Conservation (phyloP, 805 yeast genomes). For the Metschnikowia anglica region DNA sequence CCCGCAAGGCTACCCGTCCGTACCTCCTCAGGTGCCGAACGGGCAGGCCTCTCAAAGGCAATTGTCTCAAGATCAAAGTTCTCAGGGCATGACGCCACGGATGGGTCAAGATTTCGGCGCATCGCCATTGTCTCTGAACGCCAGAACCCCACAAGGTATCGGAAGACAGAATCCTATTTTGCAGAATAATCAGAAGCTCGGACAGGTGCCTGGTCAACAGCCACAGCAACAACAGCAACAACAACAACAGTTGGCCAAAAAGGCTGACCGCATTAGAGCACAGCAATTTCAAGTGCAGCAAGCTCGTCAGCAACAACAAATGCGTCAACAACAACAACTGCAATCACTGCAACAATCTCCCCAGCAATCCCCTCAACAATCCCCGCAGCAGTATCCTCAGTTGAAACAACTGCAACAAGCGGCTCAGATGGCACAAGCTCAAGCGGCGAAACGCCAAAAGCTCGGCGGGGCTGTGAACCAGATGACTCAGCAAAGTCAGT, state of each 20-base stretch:
- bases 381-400: constrained; percentile 6
- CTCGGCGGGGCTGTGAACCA: constrained; percentile 10
- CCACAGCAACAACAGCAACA: constrained; percentile 16
- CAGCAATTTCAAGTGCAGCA: constrained; percentile 21
- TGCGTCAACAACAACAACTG: constrained; percentile 14
- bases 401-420: constrained; percentile 17
- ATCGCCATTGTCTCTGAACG: constrained; percentile 7
- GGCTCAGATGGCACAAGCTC: constrained; percentile 12
- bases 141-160: constrained; percentile 4
- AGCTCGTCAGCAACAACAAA: constrained; percentile 18
- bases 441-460: constrained; percentile 20
- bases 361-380: constrained; percentile 9
- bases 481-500: constrained; percentile 14
- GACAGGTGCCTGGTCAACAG: constrained; percentile 10
- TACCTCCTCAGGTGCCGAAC: constrained; percentile 1
- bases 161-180: constrained; percentile 6
- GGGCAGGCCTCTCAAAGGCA: constrained; percentile 3
- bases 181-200: constrained; percentile 11
- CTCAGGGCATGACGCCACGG: constrained; percentile 2
- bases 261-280: constrained; percentile 17
- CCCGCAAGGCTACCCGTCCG: constrained; percentile 3
- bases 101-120: constrained; percentile 7
- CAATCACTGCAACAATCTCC: constrained; percentile 9
- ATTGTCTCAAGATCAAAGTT: background rate
- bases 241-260: constrained; percentile 16